These are phyloP conservation scores for Ramalina intermedia DNA, from an alignment of 495 filamentous ascomycete species.

Conservation along the genomic window DNA sequence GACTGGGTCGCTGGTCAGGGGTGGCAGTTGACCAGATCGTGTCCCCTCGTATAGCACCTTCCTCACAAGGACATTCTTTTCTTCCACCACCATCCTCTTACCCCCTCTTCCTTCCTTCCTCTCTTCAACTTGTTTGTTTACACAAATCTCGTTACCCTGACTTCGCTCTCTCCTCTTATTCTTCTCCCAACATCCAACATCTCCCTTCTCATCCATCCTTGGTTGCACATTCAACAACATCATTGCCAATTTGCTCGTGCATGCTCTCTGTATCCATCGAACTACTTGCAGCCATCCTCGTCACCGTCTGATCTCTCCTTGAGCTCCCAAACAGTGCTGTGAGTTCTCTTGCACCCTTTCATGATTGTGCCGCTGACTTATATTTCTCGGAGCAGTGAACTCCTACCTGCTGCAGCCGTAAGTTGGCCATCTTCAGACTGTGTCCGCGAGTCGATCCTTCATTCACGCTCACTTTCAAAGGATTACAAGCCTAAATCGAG, in stretches of 20 bases:
- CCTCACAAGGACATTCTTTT: slow-evolving; percentile 12
- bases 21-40: too few relatives aligned
- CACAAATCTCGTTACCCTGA: slow-evolving; percentile 18
- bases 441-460: slow-evolving; percentile 1
- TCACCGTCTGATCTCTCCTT: slow-evolving; percentile 13
- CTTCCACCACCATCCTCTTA: slow-evolving; percentile 10
- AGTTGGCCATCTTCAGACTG: slow-evolving; percentile 1
- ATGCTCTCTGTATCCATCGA: slow-evolving; percentile 31
- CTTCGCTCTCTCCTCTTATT: slow-evolving; percentile 27
- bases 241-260: slow-evolving; percentile 36
- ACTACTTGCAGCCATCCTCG: slow-evolving; percentile 27
- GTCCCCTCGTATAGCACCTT: slow-evolving; percentile 1
- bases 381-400: slow-evolving; percentile 4
- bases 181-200: slow-evolving; percentile 18
- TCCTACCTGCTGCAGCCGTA: slow-evolving; percentile 8
- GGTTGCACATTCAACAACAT: slow-evolving; percentile 33
- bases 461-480: too few relatives aligned
- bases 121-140: slow-evolving; percentile 10
- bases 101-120: slow-evolving; percentile 4
- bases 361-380: not conserved
- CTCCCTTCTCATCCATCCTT: slow-evolving; percentile 13
- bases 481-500: too few relatives aligned
- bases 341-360: not conserved
- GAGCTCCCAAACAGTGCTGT: slow-evolving; percentile 6
- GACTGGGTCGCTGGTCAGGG: not conserved